Conservation (phyloP, 495 filamentous ascomycete genomes). For the Viridothelium virens region DNA sequence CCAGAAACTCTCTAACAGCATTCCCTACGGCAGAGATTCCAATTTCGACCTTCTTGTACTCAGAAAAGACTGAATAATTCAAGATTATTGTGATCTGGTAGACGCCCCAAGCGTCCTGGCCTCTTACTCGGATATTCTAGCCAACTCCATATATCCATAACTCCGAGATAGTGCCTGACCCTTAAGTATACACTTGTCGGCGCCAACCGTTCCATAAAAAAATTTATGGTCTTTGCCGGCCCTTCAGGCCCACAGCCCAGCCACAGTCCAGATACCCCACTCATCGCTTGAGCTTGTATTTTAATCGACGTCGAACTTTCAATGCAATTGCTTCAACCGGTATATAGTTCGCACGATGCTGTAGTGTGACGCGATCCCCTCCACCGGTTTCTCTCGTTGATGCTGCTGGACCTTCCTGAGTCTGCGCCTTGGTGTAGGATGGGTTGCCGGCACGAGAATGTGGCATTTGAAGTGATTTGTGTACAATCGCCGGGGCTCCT, state of each 20-base stretch:
- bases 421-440: not conserved
- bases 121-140: too few relatives aligned
- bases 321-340: slow-evolving; percentile 7
- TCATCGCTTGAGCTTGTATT: slow-evolving; percentile 10
- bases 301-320: not conserved
- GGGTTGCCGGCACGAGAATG: not conserved
- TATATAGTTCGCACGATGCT: slow-evolving; percentile 7
- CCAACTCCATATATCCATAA: too few relatives aligned
- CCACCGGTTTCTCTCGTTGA: not conserved
- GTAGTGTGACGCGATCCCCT: slow-evolving; percentile 2
- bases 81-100: too few relatives aligned
- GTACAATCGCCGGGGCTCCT: not conserved
- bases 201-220: too few relatives aligned
- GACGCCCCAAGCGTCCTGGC: too few relatives aligned
- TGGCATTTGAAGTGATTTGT: slow-evolving; percentile 8
- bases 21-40: too few relatives aligned
- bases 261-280: not conserved
- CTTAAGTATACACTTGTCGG: too few relatives aligned
- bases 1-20: too few relatives aligned
- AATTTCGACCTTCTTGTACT: too few relatives aligned
- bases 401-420: not conserved
- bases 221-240: not conserved
- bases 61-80: too few relatives aligned
- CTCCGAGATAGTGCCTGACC: too few relatives aligned
- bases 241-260: not conserved